Evolutionary conservation across 1,284 basidiomycete species (phyloP).

Genomic region (Ceratobasidium sp.): DNA sequence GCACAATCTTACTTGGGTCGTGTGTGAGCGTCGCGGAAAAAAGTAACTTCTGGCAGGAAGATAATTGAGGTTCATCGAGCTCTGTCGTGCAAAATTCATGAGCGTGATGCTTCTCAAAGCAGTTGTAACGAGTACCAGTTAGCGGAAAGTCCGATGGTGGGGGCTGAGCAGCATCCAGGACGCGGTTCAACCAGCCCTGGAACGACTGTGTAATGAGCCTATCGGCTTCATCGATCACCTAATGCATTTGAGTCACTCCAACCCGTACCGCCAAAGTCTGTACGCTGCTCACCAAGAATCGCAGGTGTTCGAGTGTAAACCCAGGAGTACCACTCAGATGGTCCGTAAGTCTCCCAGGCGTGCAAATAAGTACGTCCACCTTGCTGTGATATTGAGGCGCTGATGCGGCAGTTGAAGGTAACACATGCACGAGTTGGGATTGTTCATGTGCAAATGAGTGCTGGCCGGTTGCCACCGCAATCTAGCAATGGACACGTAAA

Average conservation of each 20-base stretch:
- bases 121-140: constrained; percentile 13
- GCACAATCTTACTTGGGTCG: constrained; percentile 91
- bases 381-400: constrained; percentile 67
- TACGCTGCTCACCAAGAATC: constrained; percentile 75
- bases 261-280: background rate
- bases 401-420: constrained; percentile 8
- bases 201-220: constrained; percentile 94
- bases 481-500: constrained; percentile 58
- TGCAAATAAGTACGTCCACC: constrained; percentile 94
- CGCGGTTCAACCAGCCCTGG: constrained; percentile 91
- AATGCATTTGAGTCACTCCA: background rate
- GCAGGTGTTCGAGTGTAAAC: constrained; percentile 92
- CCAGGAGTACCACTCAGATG: constrained; percentile 89
- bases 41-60: constrained; percentile 92
- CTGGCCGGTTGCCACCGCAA: constrained; percentile 83
- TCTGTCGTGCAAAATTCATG: constrained; percentile 54
- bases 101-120: background rate
- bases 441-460: constrained; percentile 88
- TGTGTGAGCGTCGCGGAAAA: constrained; percentile 97
- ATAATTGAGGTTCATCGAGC: constrained; percentile 64
- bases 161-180: constrained; percentile 76
- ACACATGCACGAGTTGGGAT: constrained; percentile 64
- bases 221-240: constrained; percentile 99
- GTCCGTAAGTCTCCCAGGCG: constrained; percentile 94
- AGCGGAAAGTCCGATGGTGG: constrained; percentile 54